Conservation (phyloP, 2,329 filamentous ascomycete species). For the Aspergillus phoenicis region DNA sequence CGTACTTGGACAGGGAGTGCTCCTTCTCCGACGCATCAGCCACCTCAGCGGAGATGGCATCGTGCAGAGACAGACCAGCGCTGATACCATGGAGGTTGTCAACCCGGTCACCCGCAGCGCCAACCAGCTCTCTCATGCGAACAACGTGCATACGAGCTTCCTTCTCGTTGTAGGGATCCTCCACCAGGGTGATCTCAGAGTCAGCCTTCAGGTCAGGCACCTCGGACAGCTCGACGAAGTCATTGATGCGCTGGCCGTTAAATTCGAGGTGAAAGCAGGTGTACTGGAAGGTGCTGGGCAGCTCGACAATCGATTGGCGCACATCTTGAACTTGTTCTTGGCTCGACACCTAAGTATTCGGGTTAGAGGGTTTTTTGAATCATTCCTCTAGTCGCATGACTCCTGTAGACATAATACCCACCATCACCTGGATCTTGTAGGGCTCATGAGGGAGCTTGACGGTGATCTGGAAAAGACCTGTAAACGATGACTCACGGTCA, state of each 20-base stretch:
- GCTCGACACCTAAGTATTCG: constrained; percentile 68
- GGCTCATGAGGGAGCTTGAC: constrained; percentile 81
- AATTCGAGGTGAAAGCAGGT: constrained; percentile 98
- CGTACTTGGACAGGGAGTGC: constrained; percentile 70
- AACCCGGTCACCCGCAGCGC: constrained; percentile 83
- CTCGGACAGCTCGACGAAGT: constrained; percentile 90
- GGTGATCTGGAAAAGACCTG: constrained; percentile 68
- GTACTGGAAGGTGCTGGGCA: constrained; percentile 91
- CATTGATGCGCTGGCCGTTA: constrained; percentile 85
- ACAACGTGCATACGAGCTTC: constrained; percentile 95
- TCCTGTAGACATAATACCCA: constrained; percentile 48
- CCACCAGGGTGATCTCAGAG: constrained; percentile 77
- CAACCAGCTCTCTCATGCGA: constrained; percentile 87
- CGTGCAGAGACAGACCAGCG: constrained; percentile 83
- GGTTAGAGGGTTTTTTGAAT: constrained; percentile 22
- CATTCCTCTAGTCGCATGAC: constrained; percentile 17
- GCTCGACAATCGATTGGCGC: constrained; percentile 92
- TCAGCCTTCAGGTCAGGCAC: constrained; percentile 76
- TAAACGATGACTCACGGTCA: background rate
- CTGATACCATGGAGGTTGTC: constrained; percentile 84
- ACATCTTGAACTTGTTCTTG: constrained; percentile 98
- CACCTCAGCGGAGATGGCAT: constrained; percentile 64
- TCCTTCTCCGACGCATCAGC: constrained; percentile 47
- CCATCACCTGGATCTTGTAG: constrained; percentile 81
- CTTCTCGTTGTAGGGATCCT: constrained; percentile 98